Evolutionary conservation across 192 early-diverging fungal species (phyloP).

Genomic region (Backusella mclennaniae): DNA sequence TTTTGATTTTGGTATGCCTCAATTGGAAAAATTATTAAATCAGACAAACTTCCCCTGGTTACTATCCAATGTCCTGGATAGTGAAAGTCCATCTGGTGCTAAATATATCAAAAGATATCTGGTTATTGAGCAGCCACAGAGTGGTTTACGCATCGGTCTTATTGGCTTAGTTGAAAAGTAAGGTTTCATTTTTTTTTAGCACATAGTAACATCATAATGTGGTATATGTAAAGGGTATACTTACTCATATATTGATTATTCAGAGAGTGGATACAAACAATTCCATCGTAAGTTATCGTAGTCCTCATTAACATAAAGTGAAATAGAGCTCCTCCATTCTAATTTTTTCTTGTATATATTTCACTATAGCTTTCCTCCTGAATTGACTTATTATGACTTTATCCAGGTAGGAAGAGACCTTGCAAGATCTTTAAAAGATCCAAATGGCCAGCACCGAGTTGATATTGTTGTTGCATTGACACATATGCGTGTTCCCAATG

Average conservation of each 20-base stretch:
- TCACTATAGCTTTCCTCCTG: constrained; percentile 46
- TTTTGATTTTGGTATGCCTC: constrained; percentile 68
- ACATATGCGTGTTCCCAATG: constrained; percentile 71
- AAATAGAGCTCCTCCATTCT: background rate
- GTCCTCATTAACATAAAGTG: background rate
- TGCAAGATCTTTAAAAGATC: constrained; percentile 35
- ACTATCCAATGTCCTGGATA: constrained; percentile 61
- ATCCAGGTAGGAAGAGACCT: constrained; percentile 44
- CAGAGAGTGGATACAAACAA: constrained; percentile 67
- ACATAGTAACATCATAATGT: background rate
- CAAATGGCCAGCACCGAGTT: constrained; percentile 42
- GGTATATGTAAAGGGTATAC: background rate
- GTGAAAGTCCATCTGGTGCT: constrained; percentile 28
- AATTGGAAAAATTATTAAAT: constrained; percentile 43
- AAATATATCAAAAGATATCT: constrained; percentile 35
- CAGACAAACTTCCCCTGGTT: constrained; percentile 71
- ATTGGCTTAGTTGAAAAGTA: constrained; percentile 69
- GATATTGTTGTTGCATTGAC: constrained; percentile 71
- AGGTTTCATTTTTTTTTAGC: background rate
- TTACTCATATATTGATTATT: background rate
- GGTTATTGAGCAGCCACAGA: constrained; percentile 42
- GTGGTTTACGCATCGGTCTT: constrained; percentile 57
- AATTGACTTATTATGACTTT: constrained; percentile 58
- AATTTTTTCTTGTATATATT: background rate
- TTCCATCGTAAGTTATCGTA: constrained; percentile 41